Conservation (phyloP, 306 rosid genomes). For the Cucurbita ficifolia region DNA sequence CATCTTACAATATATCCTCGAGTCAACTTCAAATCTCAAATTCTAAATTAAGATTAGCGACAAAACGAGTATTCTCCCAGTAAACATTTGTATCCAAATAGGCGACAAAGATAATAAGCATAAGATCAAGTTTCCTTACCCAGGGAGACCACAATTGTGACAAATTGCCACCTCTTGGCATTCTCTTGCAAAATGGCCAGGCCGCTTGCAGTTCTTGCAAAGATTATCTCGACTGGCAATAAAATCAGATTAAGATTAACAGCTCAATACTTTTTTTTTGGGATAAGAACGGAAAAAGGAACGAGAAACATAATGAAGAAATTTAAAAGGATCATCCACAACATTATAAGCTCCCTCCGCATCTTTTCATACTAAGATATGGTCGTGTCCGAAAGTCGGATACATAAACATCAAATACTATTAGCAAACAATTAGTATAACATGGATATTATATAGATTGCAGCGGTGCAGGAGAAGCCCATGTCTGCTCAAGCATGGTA, state of each 20-base stretch:
- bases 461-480: background rate
- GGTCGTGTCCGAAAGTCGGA: background rate
- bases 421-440: background rate
- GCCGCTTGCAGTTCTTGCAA: slow-evolving; percentile 98
- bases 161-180: slow-evolving; percentile 98
- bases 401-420: background rate
- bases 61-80: background rate
- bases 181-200: slow-evolving; percentile 95
- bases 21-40: background rate
- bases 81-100: background rate
- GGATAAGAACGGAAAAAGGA: background rate
- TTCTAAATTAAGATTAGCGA: background rate
- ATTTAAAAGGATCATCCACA: background rate
- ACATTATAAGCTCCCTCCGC: background rate
- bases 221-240: slow-evolving; percentile 77
- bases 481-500: background rate
- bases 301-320: background rate
- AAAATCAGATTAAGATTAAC: slow-evolving; percentile 10
- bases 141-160: slow-evolving; percentile 92
- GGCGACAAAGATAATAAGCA: background rate
- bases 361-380: background rate
- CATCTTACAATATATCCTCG: background rate
- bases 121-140: slow-evolving; percentile 36
- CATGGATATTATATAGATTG: background rate
- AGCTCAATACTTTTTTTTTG: background rate